A percentile compares a stretch with the other conserved stretches of the same genome.
Evolutionary conservation across 1,139 yeast genomes (phyloP).

Genomic region (Suzukiozyma palmioleophila): DNA sequence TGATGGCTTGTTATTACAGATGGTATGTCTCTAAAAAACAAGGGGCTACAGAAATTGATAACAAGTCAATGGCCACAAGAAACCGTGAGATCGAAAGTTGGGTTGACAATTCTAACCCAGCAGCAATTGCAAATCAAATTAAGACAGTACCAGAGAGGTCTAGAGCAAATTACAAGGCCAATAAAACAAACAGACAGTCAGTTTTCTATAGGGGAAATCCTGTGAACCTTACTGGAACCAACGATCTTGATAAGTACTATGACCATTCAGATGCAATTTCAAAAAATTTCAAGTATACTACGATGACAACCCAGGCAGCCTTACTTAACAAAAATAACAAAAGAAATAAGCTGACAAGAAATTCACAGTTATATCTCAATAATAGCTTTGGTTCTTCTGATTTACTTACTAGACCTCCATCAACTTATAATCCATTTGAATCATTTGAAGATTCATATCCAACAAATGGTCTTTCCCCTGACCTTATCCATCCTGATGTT

Average conservation of each 20-base stretch:
- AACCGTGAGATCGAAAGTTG: conserved; percentile 71
- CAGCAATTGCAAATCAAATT: conserved; percentile 50
- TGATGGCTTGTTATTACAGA: conserved; percentile 83
- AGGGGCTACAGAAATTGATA: conserved; percentile 66
- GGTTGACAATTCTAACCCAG: conserved; percentile 52
- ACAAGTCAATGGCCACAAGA: conserved; percentile 41
- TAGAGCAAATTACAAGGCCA: conserved; percentile 45
- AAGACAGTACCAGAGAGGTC: conserved; percentile 48
- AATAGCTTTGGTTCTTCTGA: conserved; percentile 37
- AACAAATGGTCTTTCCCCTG: conserved; percentile 57
- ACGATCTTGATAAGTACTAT: conserved; percentile 38
- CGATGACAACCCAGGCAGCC: conserved; percentile 56
- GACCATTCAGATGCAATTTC: conserved; percentile 31
- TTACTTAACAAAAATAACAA: conserved; percentile 22
- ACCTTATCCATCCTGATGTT: conserved; percentile 66
- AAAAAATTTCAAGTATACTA: conserved; percentile 47
- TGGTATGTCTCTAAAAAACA: conserved; percentile 78
- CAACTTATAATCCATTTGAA: conserved; percentile 40
- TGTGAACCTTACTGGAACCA: conserved; percentile 36
- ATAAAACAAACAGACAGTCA: conserved; percentile 41
- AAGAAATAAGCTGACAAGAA: conserved; percentile 9
- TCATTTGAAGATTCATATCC: conserved; percentile 32
- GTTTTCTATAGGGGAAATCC: conserved; percentile 35
- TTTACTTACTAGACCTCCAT: conserved; percentile 29
- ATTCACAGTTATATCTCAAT: conserved; percentile 24